Evolutionary conservation across 1,284 basidiomycete species (phyloP).

Genomic region (Thecaphora thlaspeos): DNA sequence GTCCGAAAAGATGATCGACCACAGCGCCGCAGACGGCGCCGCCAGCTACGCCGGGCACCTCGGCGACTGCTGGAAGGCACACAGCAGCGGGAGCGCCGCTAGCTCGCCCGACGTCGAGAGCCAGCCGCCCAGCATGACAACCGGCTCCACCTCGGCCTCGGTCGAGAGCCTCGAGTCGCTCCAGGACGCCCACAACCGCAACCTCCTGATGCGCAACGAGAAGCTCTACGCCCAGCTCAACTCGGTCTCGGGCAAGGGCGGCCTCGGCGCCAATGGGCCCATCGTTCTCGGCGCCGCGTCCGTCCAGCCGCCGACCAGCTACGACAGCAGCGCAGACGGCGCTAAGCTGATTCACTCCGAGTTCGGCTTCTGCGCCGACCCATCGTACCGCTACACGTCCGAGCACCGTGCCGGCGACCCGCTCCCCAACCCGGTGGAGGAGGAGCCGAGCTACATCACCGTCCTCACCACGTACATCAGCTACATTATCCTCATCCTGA

Average conservation of each 20-base stretch:
- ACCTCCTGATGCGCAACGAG: slow-evolving; percentile 9
- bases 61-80: background rate
- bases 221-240: slow-evolving; percentile 10
- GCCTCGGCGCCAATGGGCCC: slow-evolving; percentile 6
- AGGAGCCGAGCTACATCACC: slow-evolving; percentile 81
- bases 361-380: slow-evolving; percentile 78
- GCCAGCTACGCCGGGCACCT: background rate
- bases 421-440: slow-evolving; percentile 60
- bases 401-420: slow-evolving; percentile 61
- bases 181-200: slow-evolving; percentile 33
- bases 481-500: slow-evolving; percentile 64
- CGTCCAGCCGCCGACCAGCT: slow-evolving; percentile 26
- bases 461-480: slow-evolving; percentile 82
- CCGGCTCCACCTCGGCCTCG: slow-evolving; percentile 46
- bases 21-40: slow-evolving; percentile 1
- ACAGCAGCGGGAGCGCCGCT: slow-evolving; percentile 12
- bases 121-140: slow-evolving; percentile 45
- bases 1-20: slow-evolving; percentile 12
- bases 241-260: slow-evolving; percentile 10
- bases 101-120: slow-evolving; percentile 33
- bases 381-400: slow-evolving; percentile 69
- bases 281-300: slow-evolving; percentile 10
- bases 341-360: slow-evolving; percentile 67
- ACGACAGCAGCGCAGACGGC: slow-evolving; percentile 33
- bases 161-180: slow-evolving; percentile 43